phyloP scores from a whole-genome alignment of 2,329 filamentous ascomycete genomes.

The Aspergillus udagawae region DNA sequence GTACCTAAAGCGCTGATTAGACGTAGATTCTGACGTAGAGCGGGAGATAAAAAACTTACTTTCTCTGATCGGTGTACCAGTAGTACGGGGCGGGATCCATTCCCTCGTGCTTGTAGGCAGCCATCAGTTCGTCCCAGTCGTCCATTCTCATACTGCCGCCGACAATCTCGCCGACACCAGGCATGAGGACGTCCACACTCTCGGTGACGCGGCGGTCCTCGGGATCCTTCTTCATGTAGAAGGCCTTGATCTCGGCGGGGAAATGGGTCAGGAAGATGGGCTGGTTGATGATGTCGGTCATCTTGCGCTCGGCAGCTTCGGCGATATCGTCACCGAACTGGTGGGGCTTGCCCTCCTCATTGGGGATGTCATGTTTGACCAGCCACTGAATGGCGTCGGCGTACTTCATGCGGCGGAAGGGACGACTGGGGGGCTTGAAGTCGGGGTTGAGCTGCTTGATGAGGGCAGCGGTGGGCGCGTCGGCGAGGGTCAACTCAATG shows the following conservation, averaged over 20 bases:
- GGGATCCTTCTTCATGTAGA: conserved; percentile 94
- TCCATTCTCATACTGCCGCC: conserved; percentile 96
- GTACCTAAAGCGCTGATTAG: conserved; percentile 54
- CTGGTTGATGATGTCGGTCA: conserved; percentile 94
- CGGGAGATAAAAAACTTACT: conserved; percentile 57
- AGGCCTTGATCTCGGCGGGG: conserved; percentile 95
- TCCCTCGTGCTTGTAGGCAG: conserved; percentile 79
- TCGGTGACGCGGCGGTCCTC: conserved; percentile 81
- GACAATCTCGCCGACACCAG: conserved; percentile 94
- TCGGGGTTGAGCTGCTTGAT: conserved; percentile 87
- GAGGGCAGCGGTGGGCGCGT: conserved; percentile 67
- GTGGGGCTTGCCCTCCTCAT: conserved; percentile 88
- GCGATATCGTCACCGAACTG: conserved; percentile 96
- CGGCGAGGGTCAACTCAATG: conserved; percentile 69
- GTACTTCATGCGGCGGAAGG: conserved; percentile 95
- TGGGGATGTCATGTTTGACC: conserved; percentile 80
- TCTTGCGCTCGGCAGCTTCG: conserved; percentile 90
- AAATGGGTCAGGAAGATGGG: conserved; percentile 98
- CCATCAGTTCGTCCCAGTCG: conserved; percentile 82
- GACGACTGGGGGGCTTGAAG: conserved; percentile 75
- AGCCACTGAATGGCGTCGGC: conserved; percentile 93
- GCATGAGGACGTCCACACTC: conserved; percentile 83
- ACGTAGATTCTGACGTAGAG: conserved; percentile 1
- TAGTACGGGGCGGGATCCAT: conserved; percentile 86
- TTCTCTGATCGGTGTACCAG: conserved; percentile 98